These are phyloP conservation scores for Sideroxylon spinosum DNA, from an alignment of 179 eudicot genomes.

Conservation along the genomic window DNA sequence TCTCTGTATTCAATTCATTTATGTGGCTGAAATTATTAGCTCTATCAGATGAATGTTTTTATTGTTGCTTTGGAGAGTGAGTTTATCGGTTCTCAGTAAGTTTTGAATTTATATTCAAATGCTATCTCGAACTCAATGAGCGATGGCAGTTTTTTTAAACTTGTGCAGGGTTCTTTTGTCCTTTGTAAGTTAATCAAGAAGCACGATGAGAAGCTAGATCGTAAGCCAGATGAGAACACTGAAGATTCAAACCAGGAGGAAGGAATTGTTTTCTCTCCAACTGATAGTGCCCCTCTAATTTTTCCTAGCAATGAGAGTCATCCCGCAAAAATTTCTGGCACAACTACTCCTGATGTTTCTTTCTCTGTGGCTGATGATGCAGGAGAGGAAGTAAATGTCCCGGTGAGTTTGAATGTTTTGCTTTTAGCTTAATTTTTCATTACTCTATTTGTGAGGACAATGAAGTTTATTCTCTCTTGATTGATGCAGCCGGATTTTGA, in stretches of 20 bases:
- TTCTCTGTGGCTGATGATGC: conserved; percentile 19
- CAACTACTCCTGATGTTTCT: conserved; percentile 26
- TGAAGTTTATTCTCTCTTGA: conserved; percentile 14
- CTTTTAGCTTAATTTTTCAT: neutral
- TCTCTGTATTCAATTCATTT: neutral
- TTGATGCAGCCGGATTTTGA: conserved; percentile 54
- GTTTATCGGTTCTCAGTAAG: conserved; percentile 1
- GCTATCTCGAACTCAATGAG: neutral
- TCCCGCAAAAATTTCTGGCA: conserved; percentile 27
- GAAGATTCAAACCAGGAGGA: conserved; percentile 45
- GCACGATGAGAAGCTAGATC: conserved; percentile 57
- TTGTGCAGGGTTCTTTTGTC: conserved; percentile 64
- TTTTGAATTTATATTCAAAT: neutral
- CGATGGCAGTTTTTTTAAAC: neutral
- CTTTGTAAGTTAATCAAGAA: conserved; percentile 82
- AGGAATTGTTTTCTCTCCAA: conserved; percentile 32
- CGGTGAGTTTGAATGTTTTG: conserved; percentile 31
- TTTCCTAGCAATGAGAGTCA: conserved; percentile 23
- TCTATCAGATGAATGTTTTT: neutral
- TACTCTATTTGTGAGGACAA: neutral
- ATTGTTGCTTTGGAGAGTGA: conserved; percentile 3
- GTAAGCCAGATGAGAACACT: conserved; percentile 41
- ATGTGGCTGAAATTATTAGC: neutral
- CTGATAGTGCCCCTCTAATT: conserved; percentile 28
- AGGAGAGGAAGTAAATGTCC: conserved; percentile 27